These are phyloP conservation scores for Cornus controversa DNA, from an alignment of 148 eudicot genomes.

Conservation along the genomic window DNA sequence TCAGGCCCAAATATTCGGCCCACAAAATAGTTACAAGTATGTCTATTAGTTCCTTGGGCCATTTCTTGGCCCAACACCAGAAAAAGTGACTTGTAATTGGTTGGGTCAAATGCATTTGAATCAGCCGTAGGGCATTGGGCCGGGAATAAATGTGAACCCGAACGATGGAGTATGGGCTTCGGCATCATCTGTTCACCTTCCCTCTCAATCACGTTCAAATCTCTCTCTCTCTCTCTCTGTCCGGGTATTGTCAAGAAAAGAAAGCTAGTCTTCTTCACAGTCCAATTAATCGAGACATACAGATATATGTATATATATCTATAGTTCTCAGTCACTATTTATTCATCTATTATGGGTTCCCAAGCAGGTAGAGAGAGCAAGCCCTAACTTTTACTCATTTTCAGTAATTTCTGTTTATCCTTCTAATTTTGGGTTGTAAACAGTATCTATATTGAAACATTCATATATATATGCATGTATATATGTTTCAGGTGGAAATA, in stretches of 20 bases:
- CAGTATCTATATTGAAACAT: too few species aligned
- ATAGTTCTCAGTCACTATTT: neutral
- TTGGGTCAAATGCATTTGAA: too few species aligned
- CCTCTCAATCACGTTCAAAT: slow-evolving; percentile 3
- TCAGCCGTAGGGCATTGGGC: too few species aligned
- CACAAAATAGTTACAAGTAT: too few species aligned
- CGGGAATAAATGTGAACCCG: too few species aligned
- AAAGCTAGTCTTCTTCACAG: neutral
- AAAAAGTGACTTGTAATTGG: too few species aligned
- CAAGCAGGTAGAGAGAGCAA: neutral
- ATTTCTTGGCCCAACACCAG: too few species aligned
- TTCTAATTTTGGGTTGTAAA: neutral
- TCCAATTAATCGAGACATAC: neutral
- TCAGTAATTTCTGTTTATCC: neutral
- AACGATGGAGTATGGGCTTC: too few species aligned
- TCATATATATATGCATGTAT: neutral
- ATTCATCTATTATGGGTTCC: neutral
- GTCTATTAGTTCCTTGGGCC: too few species aligned
- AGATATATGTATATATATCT: too few species aligned
- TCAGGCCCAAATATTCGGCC: too few species aligned
- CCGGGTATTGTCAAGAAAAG: neutral
- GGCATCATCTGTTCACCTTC: neutral
- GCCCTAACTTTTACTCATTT: neutral
- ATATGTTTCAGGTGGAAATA: slow-evolving; percentile 12
- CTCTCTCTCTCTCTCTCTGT: slow-evolving; percentile 5